A percentile compares a stretch with the other conserved stretches of the same genome.
Conservation (phyloP, 305 asterid species). For the Fraxinus dipetala region DNA sequence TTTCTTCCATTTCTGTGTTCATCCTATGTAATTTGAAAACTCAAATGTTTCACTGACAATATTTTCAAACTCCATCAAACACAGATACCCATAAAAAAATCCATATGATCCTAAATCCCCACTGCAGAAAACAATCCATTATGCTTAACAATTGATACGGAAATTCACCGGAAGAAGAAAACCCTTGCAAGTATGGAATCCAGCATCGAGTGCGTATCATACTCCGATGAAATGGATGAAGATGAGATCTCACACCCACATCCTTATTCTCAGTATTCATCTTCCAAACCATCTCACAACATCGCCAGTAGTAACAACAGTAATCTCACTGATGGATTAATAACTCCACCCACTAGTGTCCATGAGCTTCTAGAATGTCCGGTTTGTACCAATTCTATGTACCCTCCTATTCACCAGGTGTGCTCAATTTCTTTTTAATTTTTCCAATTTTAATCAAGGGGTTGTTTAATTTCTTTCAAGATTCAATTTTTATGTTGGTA, state of each 20-base stretch:
- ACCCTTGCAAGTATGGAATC: constrained; percentile 49
- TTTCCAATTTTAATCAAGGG: background rate
- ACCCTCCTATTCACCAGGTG: constrained; percentile 94
- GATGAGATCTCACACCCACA: constrained; percentile 65
- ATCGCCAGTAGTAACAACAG: constrained; percentile 27
- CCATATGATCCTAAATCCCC: background rate
- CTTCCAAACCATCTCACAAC: constrained; percentile 48
- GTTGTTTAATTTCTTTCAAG: background rate
- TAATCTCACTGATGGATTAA: constrained; percentile 34
- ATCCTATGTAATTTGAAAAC: constrained; percentile 20
- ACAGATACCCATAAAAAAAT: constrained; percentile 15
- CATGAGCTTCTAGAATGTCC: constrained; percentile 93
- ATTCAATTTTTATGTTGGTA: constrained; percentile 8
- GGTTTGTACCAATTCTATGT: constrained; percentile 85
- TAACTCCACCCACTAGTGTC: constrained; percentile 67
- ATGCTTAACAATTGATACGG: constrained; percentile 27
- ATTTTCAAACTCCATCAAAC: constrained; percentile 7
- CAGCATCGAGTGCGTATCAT: constrained; percentile 74
- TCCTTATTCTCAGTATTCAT: constrained; percentile 54
- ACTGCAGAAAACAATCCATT: constrained; percentile 23
- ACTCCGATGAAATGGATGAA: constrained; percentile 63
- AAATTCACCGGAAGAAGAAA: background rate
- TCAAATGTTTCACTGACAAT: constrained; percentile 11
- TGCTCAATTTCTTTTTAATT: background rate
- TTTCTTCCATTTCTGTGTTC: constrained; percentile 1